A percentile compares a stretch with the other conserved stretches of the same genome.
Evolutionary conservation across 2,329 filamentous ascomycete species (phyloP).

Genomic region (Claviceps sp.): DNA sequence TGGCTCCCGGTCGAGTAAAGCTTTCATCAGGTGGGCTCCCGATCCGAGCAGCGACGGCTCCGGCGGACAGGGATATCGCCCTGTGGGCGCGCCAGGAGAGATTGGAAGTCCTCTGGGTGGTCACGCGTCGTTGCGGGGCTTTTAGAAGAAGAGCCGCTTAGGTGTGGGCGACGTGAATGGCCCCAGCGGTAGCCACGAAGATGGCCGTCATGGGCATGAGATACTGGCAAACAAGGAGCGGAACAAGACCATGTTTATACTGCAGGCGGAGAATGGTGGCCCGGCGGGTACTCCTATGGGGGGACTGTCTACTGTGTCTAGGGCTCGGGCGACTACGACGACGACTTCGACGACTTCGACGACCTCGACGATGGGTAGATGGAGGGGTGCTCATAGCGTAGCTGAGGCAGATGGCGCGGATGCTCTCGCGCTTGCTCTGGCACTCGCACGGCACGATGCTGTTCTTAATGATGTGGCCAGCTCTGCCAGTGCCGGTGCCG

Average conservation of each 20-base stretch:
- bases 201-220: background rate
- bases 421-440: background rate
- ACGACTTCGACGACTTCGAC: too few species aligned
- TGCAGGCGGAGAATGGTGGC: background rate
- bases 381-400: background rate
- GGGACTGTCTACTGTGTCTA: too few species aligned
- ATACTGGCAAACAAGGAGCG: too few species aligned
- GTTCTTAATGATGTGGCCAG: too few species aligned
- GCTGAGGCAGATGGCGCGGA: background rate
- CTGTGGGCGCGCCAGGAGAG: conserved; percentile 48
- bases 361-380: background rate
- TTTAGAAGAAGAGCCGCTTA: conserved; percentile 16
- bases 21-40: background rate
- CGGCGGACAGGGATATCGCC: conserved; percentile 26
- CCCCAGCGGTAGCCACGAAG: background rate
- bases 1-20: conserved; percentile 23
- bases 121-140: conserved; percentile 22
- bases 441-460: too few species aligned
- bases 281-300: background rate
- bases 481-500: background rate
- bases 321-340: too few species aligned
- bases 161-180: conserved; percentile 1
- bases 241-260: background rate
- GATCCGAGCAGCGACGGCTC: conserved; percentile 21
- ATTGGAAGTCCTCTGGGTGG: conserved; percentile 53